Base-by-base conservation (phyloP, 108 stramenopile genomes). In the Fistulifera pelliculosa region DNA sequence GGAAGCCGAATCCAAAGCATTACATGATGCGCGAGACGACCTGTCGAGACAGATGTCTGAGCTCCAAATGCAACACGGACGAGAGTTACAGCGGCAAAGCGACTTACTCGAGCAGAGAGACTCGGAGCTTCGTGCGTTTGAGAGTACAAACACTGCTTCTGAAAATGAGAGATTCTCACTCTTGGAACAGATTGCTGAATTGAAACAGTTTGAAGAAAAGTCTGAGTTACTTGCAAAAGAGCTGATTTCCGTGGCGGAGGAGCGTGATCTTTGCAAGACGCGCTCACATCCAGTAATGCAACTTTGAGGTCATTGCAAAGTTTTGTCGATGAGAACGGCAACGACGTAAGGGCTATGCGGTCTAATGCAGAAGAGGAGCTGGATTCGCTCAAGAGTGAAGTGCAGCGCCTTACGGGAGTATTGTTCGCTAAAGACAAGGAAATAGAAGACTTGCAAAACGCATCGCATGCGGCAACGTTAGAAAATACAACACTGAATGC, bases 181-280 rank as follows among this genome's bases (percentile, higher is more conserved):
- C 0, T 21, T 54, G 2, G 15, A 52, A 1, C 12, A 48, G 15
- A 49, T 49, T 38, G 7, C 28, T 41, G 28, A 25, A 19, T 38
- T 16, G 14, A 31, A 35, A 3, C 41, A 63, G 27, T 48, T 62
- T 0, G 28, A 59, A 19, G 35, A 28, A 8, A 27, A 31, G 43
- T 27, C 54, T 16, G 49, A 61, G 0, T 41, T 16, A 5, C 22
- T 27, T 17, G 27, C 22, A 6, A 21, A 38, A 25, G 49, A 57
- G 24, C 48, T 62, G 19, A 5, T 21, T 0, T 0, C 50, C 0
- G 17, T 70, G n/a, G 2, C 50, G 7, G 16, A 43, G n/a, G 57
- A 70, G 42, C 56, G 57, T 7, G 69, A 64, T 42, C 27, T 17
- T 31, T 64, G 27, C 47, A 57, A 42, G 26, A 45, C 2, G 41